phyloP scores from a whole-genome alignment of 106 monocot species.

The Posidonia australis region DNA sequence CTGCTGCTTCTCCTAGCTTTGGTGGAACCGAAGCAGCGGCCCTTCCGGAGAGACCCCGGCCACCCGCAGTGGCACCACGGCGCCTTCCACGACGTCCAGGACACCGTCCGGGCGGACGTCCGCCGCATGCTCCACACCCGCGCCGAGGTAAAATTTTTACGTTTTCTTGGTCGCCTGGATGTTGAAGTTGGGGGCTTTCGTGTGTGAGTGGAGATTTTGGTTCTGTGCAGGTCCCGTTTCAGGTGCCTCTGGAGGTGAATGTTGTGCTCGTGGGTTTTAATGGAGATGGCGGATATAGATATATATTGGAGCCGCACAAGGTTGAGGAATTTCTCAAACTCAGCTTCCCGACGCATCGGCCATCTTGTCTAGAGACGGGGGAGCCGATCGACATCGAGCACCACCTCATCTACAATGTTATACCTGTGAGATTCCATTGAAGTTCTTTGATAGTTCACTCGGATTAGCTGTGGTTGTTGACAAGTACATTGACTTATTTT shows the following conservation, averaged over 20 bases:
- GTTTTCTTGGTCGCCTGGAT: not conserved
- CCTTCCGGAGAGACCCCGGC: conserved; percentile 90
- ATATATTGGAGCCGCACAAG: conserved; percentile 49
- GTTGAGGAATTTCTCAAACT: conserved; percentile 65
- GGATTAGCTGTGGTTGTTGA: not conserved
- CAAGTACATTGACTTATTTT: too few relatives aligned
- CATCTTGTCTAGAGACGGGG: conserved; percentile 87
- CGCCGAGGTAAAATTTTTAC: conserved; percentile 48
- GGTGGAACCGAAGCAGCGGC: conserved; percentile 31
- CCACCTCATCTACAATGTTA: conserved; percentile 83
- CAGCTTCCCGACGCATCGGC: conserved; percentile 76
- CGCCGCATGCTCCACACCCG: conserved; percentile 68
- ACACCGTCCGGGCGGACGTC: conserved; percentile 77
- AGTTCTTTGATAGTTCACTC: not conserved
- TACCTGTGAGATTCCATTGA: conserved; percentile 38
- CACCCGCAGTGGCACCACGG: conserved; percentile 91
- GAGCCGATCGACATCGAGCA: conserved; percentile 97
- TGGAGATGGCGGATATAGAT: conserved; percentile 85
- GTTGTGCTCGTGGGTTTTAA: conserved; percentile 79
- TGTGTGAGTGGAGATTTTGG: not conserved
- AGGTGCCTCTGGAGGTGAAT: conserved; percentile 92
- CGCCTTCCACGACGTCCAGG: conserved; percentile 91
- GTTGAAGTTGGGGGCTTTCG: not conserved
- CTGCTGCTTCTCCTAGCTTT: conserved; percentile 11
- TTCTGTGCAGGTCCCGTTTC: conserved; percentile 84